These are phyloP conservation scores for Neonectria neomacrospora DNA, from an alignment of 2,329 filamentous ascomycete species.

Conservation along the genomic window DNA sequence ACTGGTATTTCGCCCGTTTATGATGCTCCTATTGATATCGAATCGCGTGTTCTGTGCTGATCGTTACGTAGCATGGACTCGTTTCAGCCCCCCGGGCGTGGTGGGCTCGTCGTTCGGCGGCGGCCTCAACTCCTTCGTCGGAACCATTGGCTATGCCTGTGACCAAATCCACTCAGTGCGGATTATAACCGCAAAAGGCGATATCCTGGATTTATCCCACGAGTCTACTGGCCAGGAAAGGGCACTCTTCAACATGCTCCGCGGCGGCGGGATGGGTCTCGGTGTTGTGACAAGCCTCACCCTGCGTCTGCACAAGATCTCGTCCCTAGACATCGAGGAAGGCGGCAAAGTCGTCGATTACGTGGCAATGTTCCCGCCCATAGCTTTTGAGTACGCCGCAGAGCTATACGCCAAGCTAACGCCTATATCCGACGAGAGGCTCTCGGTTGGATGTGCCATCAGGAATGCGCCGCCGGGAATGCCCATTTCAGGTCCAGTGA, in stretches of 20 bases:
- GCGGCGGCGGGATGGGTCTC: background rate
- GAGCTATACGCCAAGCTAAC: background rate
- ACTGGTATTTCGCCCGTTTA: background rate
- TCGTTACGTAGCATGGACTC: background rate
- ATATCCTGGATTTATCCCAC: background rate
- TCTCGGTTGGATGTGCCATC: background rate
- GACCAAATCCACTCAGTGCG: background rate
- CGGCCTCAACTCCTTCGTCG: background rate
- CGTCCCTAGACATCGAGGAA: background rate
- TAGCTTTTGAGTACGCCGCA: background rate
- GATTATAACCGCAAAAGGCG: background rate
- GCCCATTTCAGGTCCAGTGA: background rate
- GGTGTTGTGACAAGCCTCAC: background rate
- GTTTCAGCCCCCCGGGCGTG: background rate
- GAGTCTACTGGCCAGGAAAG: background rate
- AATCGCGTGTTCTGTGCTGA: background rate
- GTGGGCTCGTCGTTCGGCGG: background rate
- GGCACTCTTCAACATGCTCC: background rate
- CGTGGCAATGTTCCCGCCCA: background rate
- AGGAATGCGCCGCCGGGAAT: background rate
- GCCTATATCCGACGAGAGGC: background rate
- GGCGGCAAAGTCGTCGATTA: background rate
- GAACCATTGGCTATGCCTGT: background rate
- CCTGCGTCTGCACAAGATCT: background rate
- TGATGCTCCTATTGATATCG: background rate